These are phyloP conservation scores for Cenchrus purpureus DNA, from an alignment of 176 grass and related monocot species.

Conservation along the genomic window DNA sequence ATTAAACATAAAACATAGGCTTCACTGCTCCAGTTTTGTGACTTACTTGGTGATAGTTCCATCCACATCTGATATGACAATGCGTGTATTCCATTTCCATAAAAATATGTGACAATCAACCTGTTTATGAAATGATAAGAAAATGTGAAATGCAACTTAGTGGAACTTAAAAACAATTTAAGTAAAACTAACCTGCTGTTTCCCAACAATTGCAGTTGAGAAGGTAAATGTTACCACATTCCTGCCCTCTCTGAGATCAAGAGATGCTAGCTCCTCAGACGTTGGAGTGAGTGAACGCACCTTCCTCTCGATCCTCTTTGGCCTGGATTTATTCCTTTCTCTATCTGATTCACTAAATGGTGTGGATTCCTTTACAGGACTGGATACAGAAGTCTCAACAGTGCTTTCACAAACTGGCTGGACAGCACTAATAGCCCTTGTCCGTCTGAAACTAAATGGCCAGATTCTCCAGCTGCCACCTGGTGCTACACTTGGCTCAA, in stretches of 20 bases:
- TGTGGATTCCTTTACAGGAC: conserved; percentile 34
- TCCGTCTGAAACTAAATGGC: conserved; percentile 80
- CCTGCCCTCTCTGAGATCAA: conserved; percentile 87
- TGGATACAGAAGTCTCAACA: conserved; percentile 34
- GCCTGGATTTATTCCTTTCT: conserved; percentile 50
- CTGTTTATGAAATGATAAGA: conserved; percentile 52
- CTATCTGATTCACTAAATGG: conserved; percentile 33
- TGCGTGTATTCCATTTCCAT: conserved; percentile 87
- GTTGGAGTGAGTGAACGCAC: conserved; percentile 71
- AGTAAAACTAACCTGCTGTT: conserved; percentile 66
- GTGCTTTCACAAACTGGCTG: conserved; percentile 40
- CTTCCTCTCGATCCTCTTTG: conserved; percentile 57
- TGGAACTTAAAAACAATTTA: conserved; percentile 5
- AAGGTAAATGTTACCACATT: conserved; percentile 89
- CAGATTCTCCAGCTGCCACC: conserved; percentile 89
- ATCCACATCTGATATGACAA: conserved; percentile 98
- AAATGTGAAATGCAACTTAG: conserved; percentile 30
- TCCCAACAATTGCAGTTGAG: conserved; percentile 89
- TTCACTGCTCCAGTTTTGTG: conserved; percentile 21
- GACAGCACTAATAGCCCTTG: conserved; percentile 57
- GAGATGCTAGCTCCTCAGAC: conserved; percentile 77
- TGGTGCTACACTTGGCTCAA: conserved; percentile 51
- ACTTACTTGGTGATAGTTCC: conserved; percentile 98
- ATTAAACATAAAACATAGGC: conserved; percentile 11
- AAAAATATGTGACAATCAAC: conserved; percentile 92